Evolutionary conservation across 2,329 filamentous ascomycete species (phyloP), one percentile per base, ranked within the genome.

Genomic region (Mycogone perniciosa): DNA sequence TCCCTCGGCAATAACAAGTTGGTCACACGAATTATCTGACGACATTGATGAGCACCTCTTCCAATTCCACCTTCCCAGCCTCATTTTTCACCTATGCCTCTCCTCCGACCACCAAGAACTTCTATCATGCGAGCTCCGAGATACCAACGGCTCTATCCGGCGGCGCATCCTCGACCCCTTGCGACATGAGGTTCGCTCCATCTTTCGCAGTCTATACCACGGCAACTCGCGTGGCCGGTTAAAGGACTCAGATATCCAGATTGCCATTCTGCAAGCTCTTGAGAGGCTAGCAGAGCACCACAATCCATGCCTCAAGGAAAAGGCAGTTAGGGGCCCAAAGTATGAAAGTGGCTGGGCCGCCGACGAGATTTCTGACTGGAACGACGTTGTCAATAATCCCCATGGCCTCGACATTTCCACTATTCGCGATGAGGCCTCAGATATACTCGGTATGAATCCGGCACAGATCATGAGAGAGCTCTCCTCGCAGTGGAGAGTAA

Each of bases 381-480:
- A 46, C 9, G 49, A 56, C 6, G 13, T 57, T 7, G 10, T 60
- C 38, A 42, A 55, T 29, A 60, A 60, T 27, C 52, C 52, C 1
- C 45, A 48, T 26, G 53, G 55, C 7, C 54, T 59, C 30, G 52
- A 61, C 27, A 50, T 54, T 31, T 56, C 53, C 10, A 54, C 57
- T n/a, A 52, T 55, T 13, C 44, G 47, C n/a, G 57, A 58, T 41
- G 57, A 54, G n/a, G 53, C 51, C 7, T 57, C 40, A 8, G 35
- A 54, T 4, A 41, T 60, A 10, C 56, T 70, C 10, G 58, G 59
- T 7, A 60, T 60, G 54, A 62, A 67, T 4, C 64, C 65, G 3
- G 56, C 64, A 34, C 54, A 69, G 29, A 66, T 71, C 29, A 64
- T 62, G n/a, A 55, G 56, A 10, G 50, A 50, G 6, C 62, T 71